Percentiles rank a stretch among this genome's conserved stretches.
Evolutionary conservation across 2,329 filamentous ascomycete genomes (phyloP).

Genomic region (Colletotrichum chrysophilum): DNA sequence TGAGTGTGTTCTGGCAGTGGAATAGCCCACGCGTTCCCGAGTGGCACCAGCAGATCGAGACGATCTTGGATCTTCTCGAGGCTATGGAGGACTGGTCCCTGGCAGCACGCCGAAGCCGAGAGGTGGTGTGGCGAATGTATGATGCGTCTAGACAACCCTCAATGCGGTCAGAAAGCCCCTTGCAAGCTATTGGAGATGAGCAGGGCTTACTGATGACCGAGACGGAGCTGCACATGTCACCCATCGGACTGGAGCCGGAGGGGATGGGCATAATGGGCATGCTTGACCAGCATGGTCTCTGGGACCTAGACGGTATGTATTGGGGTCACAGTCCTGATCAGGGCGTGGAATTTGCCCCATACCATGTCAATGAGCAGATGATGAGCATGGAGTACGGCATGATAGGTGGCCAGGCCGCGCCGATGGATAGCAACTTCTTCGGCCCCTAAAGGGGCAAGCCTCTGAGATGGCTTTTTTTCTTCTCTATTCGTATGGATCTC

Average conservation of each 20-base stretch:
- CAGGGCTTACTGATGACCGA: conserved; percentile 41
- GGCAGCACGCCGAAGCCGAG: conserved; percentile 65
- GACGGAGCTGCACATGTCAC: conserved; percentile 53
- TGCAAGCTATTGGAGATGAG: conserved; percentile 35
- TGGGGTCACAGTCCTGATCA: conserved; percentile 50
- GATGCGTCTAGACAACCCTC: conserved; percentile 55
- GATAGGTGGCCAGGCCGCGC: conserved; percentile 38
- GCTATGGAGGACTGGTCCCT: conserved; percentile 70
- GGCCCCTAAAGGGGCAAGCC: conserved; percentile 38
- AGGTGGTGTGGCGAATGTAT: conserved; percentile 69
- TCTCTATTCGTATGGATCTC: neutral
- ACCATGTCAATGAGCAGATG: conserved; percentile 36
- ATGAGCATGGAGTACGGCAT: conserved; percentile 42
- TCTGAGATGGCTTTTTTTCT: neutral
- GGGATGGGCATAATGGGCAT: conserved; percentile 57
- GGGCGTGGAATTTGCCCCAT: conserved; percentile 26
- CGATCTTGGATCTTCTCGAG: conserved; percentile 64
- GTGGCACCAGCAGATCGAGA: conserved; percentile 64
- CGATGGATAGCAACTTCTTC: conserved; percentile 48
- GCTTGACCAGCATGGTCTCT: conserved; percentile 58
- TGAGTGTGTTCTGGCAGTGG: conserved; percentile 75
- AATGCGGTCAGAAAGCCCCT: conserved; percentile 31
- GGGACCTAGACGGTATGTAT: conserved; percentile 62
- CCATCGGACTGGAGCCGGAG: conserved; percentile 56
- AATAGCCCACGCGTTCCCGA: conserved; percentile 51